Conservation (phyloP, 495 filamentous ascomycete genomes). For the Aspergillus olivimuriae region DNA sequence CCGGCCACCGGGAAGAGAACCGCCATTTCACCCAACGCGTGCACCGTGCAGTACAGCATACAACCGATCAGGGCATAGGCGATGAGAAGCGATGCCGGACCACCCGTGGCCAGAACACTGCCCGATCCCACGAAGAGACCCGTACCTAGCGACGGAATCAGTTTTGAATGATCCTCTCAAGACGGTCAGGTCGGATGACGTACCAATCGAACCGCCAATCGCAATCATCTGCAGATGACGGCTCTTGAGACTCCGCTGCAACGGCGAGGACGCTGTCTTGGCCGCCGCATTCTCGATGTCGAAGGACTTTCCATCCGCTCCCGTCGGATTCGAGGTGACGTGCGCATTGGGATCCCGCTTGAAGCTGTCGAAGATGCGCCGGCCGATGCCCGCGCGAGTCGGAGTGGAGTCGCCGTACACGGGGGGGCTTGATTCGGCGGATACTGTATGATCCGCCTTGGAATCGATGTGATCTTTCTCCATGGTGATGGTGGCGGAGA, state of each 20-base stretch:
- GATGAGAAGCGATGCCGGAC: conserved; percentile 78
- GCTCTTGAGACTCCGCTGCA: conserved; percentile 71
- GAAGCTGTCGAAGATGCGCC: conserved; percentile 70
- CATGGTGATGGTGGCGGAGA: conserved; percentile 16
- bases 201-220: conserved; percentile 91
- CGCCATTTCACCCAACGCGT: conserved; percentile 87
- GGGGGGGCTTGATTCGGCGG: conserved; percentile 21
- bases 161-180: no score
- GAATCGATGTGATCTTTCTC: conserved; percentile 30
- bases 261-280: conserved; percentile 68
- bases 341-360: conserved; percentile 65
- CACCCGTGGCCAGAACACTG: conserved; percentile 66
- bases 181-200: conserved; percentile 7
- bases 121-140: conserved; percentile 90
- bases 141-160: conserved; percentile 50
- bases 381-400: conserved; percentile 25
- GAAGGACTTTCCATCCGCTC: conserved; percentile 58
- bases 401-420: conserved; percentile 34
- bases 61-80: conserved; percentile 75
- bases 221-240: conserved; percentile 96
- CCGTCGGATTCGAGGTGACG: conserved; percentile 49
- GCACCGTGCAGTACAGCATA: conserved; percentile 90
- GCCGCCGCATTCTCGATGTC: conserved; percentile 69
- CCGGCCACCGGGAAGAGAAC: conserved; percentile 88
- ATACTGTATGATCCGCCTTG: conserved; percentile 21